Conservation (phyloP, 2,329 filamentous ascomycete genomes). For the Aureobasidium sp. region DNA sequence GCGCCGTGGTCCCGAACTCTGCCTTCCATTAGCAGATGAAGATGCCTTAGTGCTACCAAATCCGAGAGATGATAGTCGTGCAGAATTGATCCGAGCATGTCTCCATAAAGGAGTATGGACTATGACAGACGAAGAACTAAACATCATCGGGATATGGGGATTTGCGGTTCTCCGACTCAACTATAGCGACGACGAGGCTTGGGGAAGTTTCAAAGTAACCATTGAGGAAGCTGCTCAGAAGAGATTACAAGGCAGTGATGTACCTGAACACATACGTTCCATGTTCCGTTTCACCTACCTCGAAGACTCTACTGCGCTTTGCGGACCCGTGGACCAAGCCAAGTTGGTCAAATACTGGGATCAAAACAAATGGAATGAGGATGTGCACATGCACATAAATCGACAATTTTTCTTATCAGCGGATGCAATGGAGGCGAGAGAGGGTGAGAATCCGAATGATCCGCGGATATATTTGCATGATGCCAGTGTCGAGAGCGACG, state of each 20-base stretch:
- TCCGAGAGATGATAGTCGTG: neutral
- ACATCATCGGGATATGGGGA: neutral
- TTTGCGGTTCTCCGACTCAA: neutral
- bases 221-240: neutral
- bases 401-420: neutral
- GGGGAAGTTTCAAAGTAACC: neutral
- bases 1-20: neutral
- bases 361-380: neutral
- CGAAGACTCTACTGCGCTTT: neutral
- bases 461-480: neutral
- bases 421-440: neutral
- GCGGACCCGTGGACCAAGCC: neutral
- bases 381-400: neutral
- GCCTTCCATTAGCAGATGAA: neutral
- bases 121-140: neutral
- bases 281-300: neutral
- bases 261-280: neutral
- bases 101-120: neutral
- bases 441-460: neutral
- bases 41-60: neutral
- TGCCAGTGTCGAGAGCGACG: neutral
- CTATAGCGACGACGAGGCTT: neutral
- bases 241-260: neutral
- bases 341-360: neutral
- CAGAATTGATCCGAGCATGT: neutral